These are phyloP conservation scores for Nicotiana paniculata DNA, from an alignment of 257 asterid species.

Conservation along the genomic window DNA sequence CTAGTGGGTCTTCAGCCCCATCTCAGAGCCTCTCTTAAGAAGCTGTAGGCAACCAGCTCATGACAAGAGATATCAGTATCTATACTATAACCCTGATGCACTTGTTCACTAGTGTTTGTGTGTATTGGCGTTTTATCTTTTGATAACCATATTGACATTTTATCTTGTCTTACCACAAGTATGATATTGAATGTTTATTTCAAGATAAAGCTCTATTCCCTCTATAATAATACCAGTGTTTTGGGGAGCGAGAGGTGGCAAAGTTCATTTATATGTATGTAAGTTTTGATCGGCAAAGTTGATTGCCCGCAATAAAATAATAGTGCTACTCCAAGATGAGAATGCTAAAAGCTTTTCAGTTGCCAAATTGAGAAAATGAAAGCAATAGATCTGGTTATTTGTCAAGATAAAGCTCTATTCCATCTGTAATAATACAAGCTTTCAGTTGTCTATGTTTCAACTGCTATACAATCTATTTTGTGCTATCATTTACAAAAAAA, in stretches of 20 bases:
- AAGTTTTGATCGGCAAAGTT: too few species aligned
- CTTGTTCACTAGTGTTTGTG: not conserved
- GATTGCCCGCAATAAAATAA: too few species aligned
- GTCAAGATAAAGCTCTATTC: not conserved
- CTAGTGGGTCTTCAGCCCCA: slow-evolving; percentile 41
- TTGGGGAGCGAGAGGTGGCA: too few species aligned
- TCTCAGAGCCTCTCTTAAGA: slow-evolving; percentile 49
- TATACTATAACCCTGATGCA: not conserved
- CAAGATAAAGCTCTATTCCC: not conserved
- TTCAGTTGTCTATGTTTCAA: not conserved
- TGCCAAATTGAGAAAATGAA: too few species aligned
- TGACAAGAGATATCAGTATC: not conserved
- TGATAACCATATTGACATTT: not conserved
- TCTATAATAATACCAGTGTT: not conserved
- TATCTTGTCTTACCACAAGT: not conserved
- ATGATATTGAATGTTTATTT: not conserved
- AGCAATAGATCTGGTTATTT: too few species aligned
- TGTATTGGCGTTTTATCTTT: not conserved
- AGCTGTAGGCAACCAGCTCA: slow-evolving; percentile 14
- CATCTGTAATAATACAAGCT: not conserved
- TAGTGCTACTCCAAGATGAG: too few species aligned
- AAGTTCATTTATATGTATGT: too few species aligned
- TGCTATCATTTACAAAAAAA: not conserved
- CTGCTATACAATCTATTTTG: not conserved
- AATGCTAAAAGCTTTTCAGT: too few species aligned